A percentile compares a stretch with the other conserved stretches of the same genome.
phyloP scores from a whole-genome alignment of 148 eudicot species.

The Rhododendron mucronatum region DNA sequence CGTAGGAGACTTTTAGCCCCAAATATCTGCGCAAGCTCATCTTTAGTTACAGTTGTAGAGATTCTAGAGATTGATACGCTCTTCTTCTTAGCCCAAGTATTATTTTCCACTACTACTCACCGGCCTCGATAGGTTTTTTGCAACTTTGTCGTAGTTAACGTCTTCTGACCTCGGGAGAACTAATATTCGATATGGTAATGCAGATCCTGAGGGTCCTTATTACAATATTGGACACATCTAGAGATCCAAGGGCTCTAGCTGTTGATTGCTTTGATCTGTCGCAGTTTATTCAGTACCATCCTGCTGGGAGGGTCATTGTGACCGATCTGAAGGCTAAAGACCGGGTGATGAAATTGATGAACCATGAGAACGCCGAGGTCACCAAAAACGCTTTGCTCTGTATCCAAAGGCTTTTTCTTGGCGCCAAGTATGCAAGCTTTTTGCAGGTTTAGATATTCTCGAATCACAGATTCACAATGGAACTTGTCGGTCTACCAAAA shows the following conservation, averaged over 20 bases:
- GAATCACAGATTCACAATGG: not conserved
- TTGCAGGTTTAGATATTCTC: constrained; percentile 57
- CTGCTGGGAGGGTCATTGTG: constrained; percentile 89
- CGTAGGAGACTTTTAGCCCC: not conserved
- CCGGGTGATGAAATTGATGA: constrained; percentile 92
- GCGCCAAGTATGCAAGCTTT: constrained; percentile 98
- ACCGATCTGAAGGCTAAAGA: constrained; percentile 90
- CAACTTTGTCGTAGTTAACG: not conserved
- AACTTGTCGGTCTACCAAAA: not conserved
- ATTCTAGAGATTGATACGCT: not conserved
- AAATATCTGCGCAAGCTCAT: not conserved
- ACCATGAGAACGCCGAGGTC: constrained; percentile 87
- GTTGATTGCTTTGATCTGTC: constrained; percentile 97
- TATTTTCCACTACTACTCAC: not conserved
- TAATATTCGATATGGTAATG: not conserved
- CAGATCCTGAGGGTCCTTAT: constrained; percentile 91
- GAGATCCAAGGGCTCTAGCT: constrained; percentile 72
- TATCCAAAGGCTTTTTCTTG: constrained; percentile 97
- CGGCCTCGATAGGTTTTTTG: not conserved
- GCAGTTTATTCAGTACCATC: constrained; percentile 88
- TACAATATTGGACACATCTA: constrained; percentile 80
- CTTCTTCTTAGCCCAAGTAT: not conserved
- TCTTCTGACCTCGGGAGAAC: not conserved
- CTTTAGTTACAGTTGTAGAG: not conserved
- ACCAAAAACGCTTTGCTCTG: constrained; percentile 90